Percentiles rank a stretch among this genome's conserved stretches.
phyloP scores from a whole-genome alignment of 164 flowering plant genomes.

The Nymphaea colorata region DNA sequence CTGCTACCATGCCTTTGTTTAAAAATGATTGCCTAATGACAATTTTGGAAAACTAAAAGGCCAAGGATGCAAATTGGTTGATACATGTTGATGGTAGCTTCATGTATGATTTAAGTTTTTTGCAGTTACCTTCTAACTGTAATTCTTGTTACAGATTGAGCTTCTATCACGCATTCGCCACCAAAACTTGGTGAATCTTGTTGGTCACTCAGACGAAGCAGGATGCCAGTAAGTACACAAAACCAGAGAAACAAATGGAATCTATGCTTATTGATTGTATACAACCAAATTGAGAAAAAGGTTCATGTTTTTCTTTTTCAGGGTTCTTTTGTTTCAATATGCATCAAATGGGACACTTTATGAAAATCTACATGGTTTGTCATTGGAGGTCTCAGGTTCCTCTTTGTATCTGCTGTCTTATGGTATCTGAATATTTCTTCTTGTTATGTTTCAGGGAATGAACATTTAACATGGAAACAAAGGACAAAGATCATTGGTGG shows the following conservation, averaged over 20 bases:
- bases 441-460: not conserved
- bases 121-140: not conserved
- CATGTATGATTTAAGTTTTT: too few species aligned
- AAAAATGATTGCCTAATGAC: not conserved
- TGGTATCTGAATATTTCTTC: not conserved
- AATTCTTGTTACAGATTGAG: not conserved
- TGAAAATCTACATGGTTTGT: slow-evolving; percentile 1
- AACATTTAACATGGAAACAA: slow-evolving; percentile 1
- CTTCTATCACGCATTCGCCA: slow-evolving; percentile 1
- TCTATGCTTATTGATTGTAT: not conserved
- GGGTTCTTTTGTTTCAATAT: not conserved
- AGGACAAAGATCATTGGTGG: slow-evolving; percentile 1
- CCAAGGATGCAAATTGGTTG: too few species aligned
- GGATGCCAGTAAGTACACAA: not conserved
- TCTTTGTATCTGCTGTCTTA: not conserved
- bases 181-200: slow-evolving; percentile 1
- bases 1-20: not conserved
- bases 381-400: not conserved
- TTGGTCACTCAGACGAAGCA: not conserved
- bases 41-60: too few species aligned
- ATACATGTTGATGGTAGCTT: too few species aligned
- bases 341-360: slow-evolving; percentile 2
- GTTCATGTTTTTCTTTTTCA: not conserved
- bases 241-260: not conserved
- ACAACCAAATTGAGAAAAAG: not conserved